Evolutionary conservation across 1,284 basidiomycete genomes (phyloP), one percentile per base, ranked within the genome.

Genomic region (Sutorius eximius): DNA sequence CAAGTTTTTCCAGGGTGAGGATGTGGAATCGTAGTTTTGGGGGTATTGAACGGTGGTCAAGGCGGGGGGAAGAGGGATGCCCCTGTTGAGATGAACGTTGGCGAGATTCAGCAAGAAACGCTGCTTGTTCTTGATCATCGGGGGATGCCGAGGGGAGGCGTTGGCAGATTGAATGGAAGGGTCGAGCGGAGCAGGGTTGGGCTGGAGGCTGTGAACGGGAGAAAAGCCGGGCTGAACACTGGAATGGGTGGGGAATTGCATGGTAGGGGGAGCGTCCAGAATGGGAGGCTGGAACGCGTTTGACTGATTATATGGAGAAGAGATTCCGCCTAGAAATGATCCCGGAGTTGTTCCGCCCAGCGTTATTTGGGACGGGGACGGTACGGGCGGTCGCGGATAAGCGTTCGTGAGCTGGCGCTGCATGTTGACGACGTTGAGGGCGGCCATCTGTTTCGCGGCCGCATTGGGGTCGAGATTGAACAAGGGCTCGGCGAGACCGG

Each of bases 401-500:
- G 77, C 73, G 15, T 70, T 71, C 40, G 65, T 42, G 51, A 71
- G 59, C 59, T 82, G 80, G 70, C 86, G 81, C 63, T 81, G 82
- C 61, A 83, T 76, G 61, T 78, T 82, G 51, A 79, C 84, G 52
- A 80, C 84, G 63, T 76, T 83, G 61, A 91, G 81, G 16, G 84
- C 83, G 36, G 85, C 85, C 81, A 89, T 87, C 72, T 91, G 89
- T 69, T 89, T 90, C 57, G 85, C 83, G 51, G 80, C 81, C 44
- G 80, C 76, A 45, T 75, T 75, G 56, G 78, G 71, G 66, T 83
- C 82, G 56, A 83, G 74, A 38, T 60, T 75, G 73, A 75, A 81
- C 72, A 61, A 73, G 64, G 57, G 48, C 16, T 61, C 65, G 40
- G 40, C 54, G 43, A 69, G 46, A 29, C 52, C 3, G 37, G 30